Conservation (phyloP, 805 yeast genomes). For the Lipomyces chichibuensis region DNA sequence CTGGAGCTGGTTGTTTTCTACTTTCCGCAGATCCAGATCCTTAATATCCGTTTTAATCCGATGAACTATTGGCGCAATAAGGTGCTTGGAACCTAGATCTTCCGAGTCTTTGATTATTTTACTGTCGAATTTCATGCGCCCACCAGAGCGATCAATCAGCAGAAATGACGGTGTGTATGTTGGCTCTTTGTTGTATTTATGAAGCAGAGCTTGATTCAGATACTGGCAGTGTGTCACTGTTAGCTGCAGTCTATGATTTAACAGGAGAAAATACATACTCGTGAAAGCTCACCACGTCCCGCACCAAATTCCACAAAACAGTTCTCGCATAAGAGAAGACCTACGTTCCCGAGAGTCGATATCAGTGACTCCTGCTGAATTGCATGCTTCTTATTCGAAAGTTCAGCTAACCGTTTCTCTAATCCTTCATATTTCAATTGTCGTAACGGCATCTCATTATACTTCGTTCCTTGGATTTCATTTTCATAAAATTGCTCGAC, state of each 20-base stretch:
- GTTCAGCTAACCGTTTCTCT: conserved; percentile 52
- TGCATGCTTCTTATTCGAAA: conserved; percentile 72
- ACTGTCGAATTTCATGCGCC: conserved; percentile 75
- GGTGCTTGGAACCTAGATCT: conserved; percentile 26
- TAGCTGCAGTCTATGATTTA: background rate
- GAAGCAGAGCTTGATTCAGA: conserved; percentile 38
- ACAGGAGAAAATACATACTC: conserved; percentile 42
- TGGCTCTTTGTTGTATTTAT: conserved; percentile 4
- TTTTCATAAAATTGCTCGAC: conserved; percentile 22
- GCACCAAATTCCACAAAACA: conserved; percentile 80
- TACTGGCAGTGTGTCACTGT: conserved; percentile 14
- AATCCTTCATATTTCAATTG: conserved; percentile 44
- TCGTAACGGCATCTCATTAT: conserved; percentile 1
- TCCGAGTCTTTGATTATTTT: conserved; percentile 61
- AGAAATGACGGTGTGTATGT: conserved; percentile 47
- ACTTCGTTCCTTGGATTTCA: conserved; percentile 40
- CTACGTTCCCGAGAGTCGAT: conserved; percentile 58
- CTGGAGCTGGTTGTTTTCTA: conserved; percentile 42
- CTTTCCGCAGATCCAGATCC: conserved; percentile 60
- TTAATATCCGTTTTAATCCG: conserved; percentile 78
- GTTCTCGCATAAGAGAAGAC: conserved; percentile 45
- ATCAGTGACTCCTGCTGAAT: conserved; percentile 80
- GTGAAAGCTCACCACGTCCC: conserved; percentile 81
- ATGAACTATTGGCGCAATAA: conserved; percentile 46
- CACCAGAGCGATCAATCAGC: conserved; percentile 74